Percentiles rank a stretch among this genome's conserved stretches.
These are phyloP conservation scores for Lodderomyces metapsilosis DNA, from an alignment of 1,139 yeast genomes.

Conservation along the genomic window DNA sequence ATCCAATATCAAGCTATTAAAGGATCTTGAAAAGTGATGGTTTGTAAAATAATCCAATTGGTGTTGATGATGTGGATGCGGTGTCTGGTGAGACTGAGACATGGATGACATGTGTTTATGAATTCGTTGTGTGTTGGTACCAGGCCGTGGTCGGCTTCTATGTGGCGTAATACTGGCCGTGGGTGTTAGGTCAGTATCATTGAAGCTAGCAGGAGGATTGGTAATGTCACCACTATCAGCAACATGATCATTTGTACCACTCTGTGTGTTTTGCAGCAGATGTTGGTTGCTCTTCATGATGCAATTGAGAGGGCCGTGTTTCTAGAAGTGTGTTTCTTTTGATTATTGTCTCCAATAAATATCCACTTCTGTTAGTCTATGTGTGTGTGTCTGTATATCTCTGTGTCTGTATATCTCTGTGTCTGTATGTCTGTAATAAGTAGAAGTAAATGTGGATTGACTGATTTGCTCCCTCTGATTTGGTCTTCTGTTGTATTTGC, in stretches of 20 bases:
- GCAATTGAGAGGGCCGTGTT: slow-evolving; percentile 5
- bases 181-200: background rate
- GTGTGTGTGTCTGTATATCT: too few relatives aligned
- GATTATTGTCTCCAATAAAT: background rate
- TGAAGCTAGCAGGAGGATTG: too few relatives aligned
- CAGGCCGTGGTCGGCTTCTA: background rate
- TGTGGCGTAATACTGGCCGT: background rate
- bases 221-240: background rate
- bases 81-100: slow-evolving; percentile 12
- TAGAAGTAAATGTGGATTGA: too few relatives aligned
- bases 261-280: background rate
- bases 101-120: background rate
- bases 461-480: too few relatives aligned
- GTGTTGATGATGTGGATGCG: slow-evolving; percentile 13
- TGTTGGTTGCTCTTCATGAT: slow-evolving; percentile 1
- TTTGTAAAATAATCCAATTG: slow-evolving; percentile 40
- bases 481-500: too few relatives aligned
- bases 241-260: background rate
- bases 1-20: slow-evolving; percentile 45
- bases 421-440: too few relatives aligned
- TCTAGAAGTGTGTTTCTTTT: too few relatives aligned
- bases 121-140: background rate
- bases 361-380: too few relatives aligned
- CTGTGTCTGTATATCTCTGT: too few relatives aligned
- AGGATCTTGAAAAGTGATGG: slow-evolving; percentile 43